Base-by-base conservation (phyloP, 2,329 filamentous ascomycete species). In the Talaromyces funiculosus region DNA sequence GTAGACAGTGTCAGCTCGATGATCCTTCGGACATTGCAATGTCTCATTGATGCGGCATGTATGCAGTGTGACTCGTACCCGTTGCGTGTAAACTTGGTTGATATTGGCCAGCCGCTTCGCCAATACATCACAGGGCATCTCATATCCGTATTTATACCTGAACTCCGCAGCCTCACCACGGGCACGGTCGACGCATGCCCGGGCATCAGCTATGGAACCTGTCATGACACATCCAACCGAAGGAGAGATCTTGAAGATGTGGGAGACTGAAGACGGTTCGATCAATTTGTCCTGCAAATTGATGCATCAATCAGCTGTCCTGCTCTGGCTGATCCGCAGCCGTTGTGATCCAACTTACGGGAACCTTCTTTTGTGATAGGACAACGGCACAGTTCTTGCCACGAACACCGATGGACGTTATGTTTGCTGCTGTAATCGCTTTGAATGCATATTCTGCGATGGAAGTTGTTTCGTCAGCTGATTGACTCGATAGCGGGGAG, bases 141-240 rank as follows among this genome's bases (percentile, higher is more conserved):
- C 94, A 78, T 99, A 99, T 72, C 94, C 94, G 75, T 86, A 96
- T 81, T 97, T 97, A 86, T 99, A 99, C 78, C 88, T 87, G 81
- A 99, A 99, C 75, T 99, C 93, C 61, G 93, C 93, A 67, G 94
- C 94, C 80, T 99, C 94, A 69, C 90, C 90, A 80, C 94, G 89
- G 65, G 94, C 94, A 72, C 94, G 88, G 78, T 91, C 90, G 63
- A 96, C 90, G 66, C 91, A 95, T 33, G 94, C 92, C 75, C 94
- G 85, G 63, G 94, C 94, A 81, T 99, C 94, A 70, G 94, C 93
- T 77, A 99, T 97, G 67, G 94, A 97, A 57, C 94, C 94, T 54
- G 94, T 99, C 87, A 99, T 97, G 71, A 97, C 94, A 75, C 92
- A 97, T 67, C 94, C 94, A 68, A 99, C 92, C 4, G 92, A 96